These are phyloP conservation scores for Verticillium dahliae DNA, from an alignment of 2,329 filamentous ascomycete genomes.

Conservation along the genomic window DNA sequence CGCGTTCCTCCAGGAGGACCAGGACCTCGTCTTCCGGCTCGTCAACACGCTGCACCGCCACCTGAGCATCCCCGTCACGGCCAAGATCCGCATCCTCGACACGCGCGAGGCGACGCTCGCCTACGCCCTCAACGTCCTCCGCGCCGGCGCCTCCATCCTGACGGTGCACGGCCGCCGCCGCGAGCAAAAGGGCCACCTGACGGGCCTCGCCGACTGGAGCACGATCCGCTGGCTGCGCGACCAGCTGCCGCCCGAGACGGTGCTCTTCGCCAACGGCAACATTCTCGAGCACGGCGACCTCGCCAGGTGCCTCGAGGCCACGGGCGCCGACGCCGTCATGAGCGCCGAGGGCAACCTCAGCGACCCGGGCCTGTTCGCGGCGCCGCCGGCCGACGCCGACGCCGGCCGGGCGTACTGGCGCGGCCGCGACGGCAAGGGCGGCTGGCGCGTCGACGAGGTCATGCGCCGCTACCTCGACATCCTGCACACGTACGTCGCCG, in stretches of 20 bases:
- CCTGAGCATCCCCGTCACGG: conserved; percentile 79
- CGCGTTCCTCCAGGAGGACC: conserved; percentile 90
- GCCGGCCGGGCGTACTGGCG: conserved; percentile 83
- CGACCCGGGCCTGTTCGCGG: conserved; percentile 80
- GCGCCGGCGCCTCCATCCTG: conserved; percentile 84
- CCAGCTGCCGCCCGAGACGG: conserved; percentile 75
- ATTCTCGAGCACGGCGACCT: conserved; percentile 77
- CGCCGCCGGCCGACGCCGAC: conserved; percentile 54
- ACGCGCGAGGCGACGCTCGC: conserved; percentile 78
- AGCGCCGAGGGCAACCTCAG: conserved; percentile 92
- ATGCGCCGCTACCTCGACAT: conserved; percentile 87
- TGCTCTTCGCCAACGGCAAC: conserved; percentile 96
- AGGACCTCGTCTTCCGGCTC: conserved; percentile 72
- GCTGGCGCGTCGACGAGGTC: conserved; percentile 83
- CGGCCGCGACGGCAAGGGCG: conserved; percentile 69
- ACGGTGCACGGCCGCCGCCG: conserved; percentile 84
- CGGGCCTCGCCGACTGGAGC: conserved; percentile 88
- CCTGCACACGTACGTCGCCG: conserved; percentile 70
- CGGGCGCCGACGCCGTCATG: conserved; percentile 91
- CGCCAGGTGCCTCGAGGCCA: conserved; percentile 68
- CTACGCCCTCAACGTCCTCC: conserved; percentile 82
- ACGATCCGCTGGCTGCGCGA: conserved; percentile 77
- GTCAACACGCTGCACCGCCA: conserved; percentile 77
- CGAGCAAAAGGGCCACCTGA: conserved; percentile 95
- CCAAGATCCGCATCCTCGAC: conserved; percentile 88